Evolutionary conservation across 179 eudicot species (phyloP), one percentile per base, ranked within the genome.

Genomic region (Actinidia polygama): DNA sequence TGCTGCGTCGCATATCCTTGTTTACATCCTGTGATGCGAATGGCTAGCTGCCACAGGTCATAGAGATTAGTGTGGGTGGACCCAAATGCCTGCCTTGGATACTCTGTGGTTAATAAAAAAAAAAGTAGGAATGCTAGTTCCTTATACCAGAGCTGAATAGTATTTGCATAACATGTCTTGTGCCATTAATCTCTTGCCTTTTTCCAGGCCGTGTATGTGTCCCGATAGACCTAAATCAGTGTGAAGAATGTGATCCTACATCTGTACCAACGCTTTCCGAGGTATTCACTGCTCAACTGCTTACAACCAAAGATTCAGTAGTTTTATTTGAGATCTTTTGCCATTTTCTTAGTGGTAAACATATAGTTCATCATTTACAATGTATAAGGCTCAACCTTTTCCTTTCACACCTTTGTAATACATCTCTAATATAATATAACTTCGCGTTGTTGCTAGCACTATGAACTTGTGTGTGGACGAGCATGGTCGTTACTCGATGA

Each of bases 191-290:
- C 57, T 75, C 14, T 4, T 73, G 9, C 75, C 47, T 78, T 61
- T 86, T 9, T 80, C 46, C 86, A 96, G 98, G 98, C 59, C 94
- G 92, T 78, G 97, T 96, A 62, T 96, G 98, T 76, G 86, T 96
- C 81, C 98, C 99, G 10, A 94, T 96, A 83, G 96, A 95, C 88
- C 99, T 97, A 19, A 82, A 87, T 53, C 54, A 78, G 15, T 96
- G 99, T 78, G 97, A 96, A 83, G 96, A 92, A 46, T 96, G 94
- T 84, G 98, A 94, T 88, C 97, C 98, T 53, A 84, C 94, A 77
- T 85, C 87, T 74, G 96, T 91, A 62, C 99, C 97, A 81, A 94
- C 98, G 8, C 96, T 96, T 85, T 85, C 99, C 53, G 82, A 90
- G 93, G 99, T 95, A 83, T 83, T 57, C 10, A 46, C 46, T 59